phyloP scores from a whole-genome alignment of 768 basidiomycete genomes.

The Rubroboletus satanas region DNA sequence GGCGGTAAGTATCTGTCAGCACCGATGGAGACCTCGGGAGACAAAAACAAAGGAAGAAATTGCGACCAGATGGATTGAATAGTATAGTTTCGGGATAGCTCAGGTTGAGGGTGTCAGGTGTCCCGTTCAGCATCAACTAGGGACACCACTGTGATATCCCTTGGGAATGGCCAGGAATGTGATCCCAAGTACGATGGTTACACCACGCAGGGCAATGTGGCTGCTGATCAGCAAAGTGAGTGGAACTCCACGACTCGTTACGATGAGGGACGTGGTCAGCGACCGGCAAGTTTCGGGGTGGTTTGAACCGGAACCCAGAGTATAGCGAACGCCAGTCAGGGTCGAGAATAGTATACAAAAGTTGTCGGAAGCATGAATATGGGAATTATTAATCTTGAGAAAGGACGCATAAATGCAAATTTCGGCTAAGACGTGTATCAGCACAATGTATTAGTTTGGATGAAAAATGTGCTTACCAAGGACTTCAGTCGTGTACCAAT shows the following conservation, averaged over 20 bases:
- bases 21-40: constrained; percentile 43
- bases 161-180: constrained; percentile 43
- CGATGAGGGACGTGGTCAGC: constrained; percentile 34
- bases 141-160: constrained; percentile 45
- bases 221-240: constrained; percentile 34
- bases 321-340: constrained; percentile 39
- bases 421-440: constrained; percentile 30
- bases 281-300: constrained; percentile 31
- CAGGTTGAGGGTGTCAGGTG: constrained; percentile 37
- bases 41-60: constrained; percentile 37
- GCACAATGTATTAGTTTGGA: neutral
- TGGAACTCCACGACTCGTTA: constrained; percentile 40
- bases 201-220: constrained; percentile 35
- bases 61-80: constrained; percentile 42
- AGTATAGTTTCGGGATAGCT: constrained; percentile 39
- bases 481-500: constrained; percentile 41
- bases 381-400: constrained; percentile 44
- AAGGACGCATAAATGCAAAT: constrained; percentile 43
- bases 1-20: constrained; percentile 40
- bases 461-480: constrained; percentile 25
- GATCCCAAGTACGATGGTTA: constrained; percentile 41
- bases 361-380: constrained; percentile 43
- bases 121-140: constrained; percentile 34
- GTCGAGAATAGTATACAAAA: constrained; percentile 41
- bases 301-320: constrained; percentile 41